phyloP scores from a whole-genome alignment of 192 early-diverging fungal genomes.

The Coemansia sp. region DNA sequence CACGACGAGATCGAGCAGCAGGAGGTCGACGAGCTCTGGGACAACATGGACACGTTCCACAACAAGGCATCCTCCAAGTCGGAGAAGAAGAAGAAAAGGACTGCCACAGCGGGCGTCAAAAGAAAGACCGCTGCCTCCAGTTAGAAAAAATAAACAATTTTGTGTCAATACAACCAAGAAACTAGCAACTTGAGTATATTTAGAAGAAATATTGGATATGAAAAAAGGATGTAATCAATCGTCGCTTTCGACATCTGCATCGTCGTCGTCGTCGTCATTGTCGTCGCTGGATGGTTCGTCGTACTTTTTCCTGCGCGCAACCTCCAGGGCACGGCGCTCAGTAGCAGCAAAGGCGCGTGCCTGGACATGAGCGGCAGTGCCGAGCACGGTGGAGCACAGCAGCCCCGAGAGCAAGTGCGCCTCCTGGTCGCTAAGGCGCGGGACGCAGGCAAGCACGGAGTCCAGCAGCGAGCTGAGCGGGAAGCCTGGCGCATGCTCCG shows the following conservation, averaged over 20 bases:
- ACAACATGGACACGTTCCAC: conserved; percentile 54
- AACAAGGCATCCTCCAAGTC: no score
- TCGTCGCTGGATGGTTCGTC: conserved; percentile 19
- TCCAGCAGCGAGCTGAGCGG: conserved; percentile 41
- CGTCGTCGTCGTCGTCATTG: conserved; percentile 10
- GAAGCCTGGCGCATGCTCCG: conserved; percentile 39
- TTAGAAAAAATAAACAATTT: no score
- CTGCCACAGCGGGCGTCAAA: conserved; percentile 8
- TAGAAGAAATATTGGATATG: not conserved
- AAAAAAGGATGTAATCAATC: not conserved
- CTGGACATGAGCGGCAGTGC: conserved; percentile 29
- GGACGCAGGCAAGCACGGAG: conserved; percentile 30
- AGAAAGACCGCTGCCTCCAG: conserved; percentile 5
- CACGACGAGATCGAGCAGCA: conserved; percentile 41
- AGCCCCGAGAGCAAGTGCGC: conserved; percentile 44
- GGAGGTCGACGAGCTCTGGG: conserved; percentile 72
- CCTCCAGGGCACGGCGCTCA: conserved; percentile 20
- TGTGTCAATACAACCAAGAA: no score
- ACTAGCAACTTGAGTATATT: no score
- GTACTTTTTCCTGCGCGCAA: conserved; percentile 38
- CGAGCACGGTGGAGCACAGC: conserved; percentile 48
- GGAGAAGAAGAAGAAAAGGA: not conserved
- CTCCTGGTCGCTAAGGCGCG: conserved; percentile 44
- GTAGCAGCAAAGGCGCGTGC: conserved; percentile 28
- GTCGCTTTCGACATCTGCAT: not conserved